These are phyloP conservation scores for Cercospora sp. DNA, from an alignment of 2,329 filamentous ascomycete species.

Conservation along the genomic window DNA sequence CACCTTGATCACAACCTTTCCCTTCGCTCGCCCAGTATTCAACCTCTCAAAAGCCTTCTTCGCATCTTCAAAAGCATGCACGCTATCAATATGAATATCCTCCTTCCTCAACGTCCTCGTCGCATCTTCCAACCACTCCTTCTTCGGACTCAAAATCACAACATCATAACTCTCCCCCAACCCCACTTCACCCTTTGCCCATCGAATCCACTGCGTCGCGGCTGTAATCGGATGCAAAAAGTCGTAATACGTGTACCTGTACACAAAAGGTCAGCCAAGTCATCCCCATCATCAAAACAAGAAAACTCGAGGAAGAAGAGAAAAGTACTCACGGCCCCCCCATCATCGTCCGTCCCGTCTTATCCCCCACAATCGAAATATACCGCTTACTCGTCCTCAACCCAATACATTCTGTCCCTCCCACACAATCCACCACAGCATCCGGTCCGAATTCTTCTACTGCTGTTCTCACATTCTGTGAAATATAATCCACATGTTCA, in stretches of 20 bases:
- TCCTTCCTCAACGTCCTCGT: constrained; percentile 55
- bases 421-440: constrained; percentile 62
- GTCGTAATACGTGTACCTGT: constrained; percentile 35
- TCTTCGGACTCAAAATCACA: constrained; percentile 48
- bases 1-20: constrained; percentile 38
- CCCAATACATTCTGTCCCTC: constrained; percentile 41
- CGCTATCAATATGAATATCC: constrained; percentile 57
- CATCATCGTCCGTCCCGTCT: constrained; percentile 38
- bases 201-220: constrained; percentile 35
- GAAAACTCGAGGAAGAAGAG: too few relatives aligned
- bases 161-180: constrained; percentile 41
- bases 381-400: constrained; percentile 50
- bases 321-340: constrained; percentile 29
- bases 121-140: constrained; percentile 52
- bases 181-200: constrained; percentile 43
- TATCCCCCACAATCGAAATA: constrained; percentile 47
- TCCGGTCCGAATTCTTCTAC: constrained; percentile 55
- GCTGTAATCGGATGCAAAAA: constrained; percentile 28
- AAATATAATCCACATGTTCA: constrained; percentile 62
- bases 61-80: constrained; percentile 58
- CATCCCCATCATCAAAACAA: neutral
- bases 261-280: neutral
- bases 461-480: constrained; percentile 48
- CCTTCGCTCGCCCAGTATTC: constrained; percentile 38
- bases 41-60: constrained; percentile 39